Conservation (phyloP, 768 basidiomycete species). For the Ramaria sp. region DNA sequence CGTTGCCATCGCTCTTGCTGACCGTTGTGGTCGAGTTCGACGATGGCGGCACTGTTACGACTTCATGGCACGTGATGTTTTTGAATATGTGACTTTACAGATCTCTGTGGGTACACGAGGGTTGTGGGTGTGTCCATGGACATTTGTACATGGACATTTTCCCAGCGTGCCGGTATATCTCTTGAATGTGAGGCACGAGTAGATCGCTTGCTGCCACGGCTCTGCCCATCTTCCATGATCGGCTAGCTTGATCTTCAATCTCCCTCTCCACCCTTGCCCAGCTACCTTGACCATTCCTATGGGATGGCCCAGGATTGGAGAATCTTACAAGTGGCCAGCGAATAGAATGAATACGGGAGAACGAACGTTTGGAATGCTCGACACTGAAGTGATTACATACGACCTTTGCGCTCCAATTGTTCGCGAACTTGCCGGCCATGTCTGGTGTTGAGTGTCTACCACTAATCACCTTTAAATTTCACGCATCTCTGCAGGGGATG, state of each 20-base stretch:
- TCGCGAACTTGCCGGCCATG: slow-evolving; percentile 73
- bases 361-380: slow-evolving; percentile 32
- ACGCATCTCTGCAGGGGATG: slow-evolving; percentile 39
- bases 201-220: slow-evolving; percentile 25
- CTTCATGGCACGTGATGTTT: too few species aligned
- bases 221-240: slow-evolving; percentile 40
- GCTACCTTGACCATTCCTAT: slow-evolving; percentile 18
- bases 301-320: slow-evolving; percentile 42
- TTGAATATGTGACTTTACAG: too few species aligned
- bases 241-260: slow-evolving; percentile 52
- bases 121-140: too few species aligned
- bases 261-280: slow-evolving; percentile 44
- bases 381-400: slow-evolving; percentile 66
- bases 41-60: too few species aligned
- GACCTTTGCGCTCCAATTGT: slow-evolving; percentile 46
- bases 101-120: too few species aligned
- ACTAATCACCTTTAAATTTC: slow-evolving; percentile 42
- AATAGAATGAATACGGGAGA: neutral
- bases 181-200: too few species aligned
- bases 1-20: too few species aligned
- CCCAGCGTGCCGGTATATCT: too few species aligned
- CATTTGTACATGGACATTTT: too few species aligned
- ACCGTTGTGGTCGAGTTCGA: too few species aligned
- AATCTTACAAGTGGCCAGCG: neutral
- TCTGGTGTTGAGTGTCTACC: slow-evolving; percentile 72